phyloP scores from a whole-genome alignment of 2,329 filamentous ascomycete species.

The Thelonectria discophora region DNA sequence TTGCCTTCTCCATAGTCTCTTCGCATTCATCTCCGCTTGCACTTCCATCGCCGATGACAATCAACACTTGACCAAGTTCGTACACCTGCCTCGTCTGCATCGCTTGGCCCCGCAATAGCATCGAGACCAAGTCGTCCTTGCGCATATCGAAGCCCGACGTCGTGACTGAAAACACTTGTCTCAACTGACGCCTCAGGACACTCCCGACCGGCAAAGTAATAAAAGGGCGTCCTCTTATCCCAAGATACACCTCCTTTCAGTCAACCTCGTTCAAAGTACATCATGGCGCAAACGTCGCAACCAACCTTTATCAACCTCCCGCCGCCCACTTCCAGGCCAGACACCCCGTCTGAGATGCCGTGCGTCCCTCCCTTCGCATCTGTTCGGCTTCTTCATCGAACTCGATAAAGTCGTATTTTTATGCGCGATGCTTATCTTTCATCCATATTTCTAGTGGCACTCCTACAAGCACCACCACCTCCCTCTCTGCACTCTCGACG shows the following conservation, averaged over 20 bases:
- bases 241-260: not conserved
- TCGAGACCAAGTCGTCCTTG: constrained; percentile 14
- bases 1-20: not conserved
- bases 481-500: constrained; percentile 89
- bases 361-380: constrained; percentile 57
- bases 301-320: constrained; percentile 86
- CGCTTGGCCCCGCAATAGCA: not conserved
- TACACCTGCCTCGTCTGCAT: not conserved
- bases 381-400: constrained; percentile 5
- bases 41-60: not conserved
- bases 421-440: constrained; percentile 23
- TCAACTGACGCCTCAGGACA: not conserved
- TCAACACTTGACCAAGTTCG: not conserved
- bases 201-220: not conserved
- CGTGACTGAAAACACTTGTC: not conserved
- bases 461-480: constrained; percentile 90
- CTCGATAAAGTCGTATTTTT: constrained; percentile 10
- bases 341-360: constrained; percentile 91
- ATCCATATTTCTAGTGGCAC: constrained; percentile 71
- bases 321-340: constrained; percentile 80
- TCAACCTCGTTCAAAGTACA: constrained; percentile 16
- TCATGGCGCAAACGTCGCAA: constrained; percentile 53
- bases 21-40: not conserved
- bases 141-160: constrained; percentile 9
- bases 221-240: not conserved